A percentile compares a stretch with the other conserved stretches of the same genome.
phyloP scores from a whole-genome alignment of 202 grass and related monocot species.

The Hordeum pubiflorum region DNA sequence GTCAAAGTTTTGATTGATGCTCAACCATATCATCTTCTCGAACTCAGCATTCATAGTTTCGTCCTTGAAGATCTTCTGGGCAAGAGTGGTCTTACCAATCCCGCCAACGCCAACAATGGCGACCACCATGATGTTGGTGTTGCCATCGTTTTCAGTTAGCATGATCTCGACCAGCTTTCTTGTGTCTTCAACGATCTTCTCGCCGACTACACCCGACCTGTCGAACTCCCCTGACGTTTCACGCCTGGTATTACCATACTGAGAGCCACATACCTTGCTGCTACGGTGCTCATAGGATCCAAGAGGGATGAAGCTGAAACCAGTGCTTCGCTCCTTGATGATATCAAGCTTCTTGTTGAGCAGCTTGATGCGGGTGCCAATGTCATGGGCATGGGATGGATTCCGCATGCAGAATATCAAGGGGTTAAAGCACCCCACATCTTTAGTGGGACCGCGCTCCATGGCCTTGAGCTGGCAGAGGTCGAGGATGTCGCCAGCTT shows the following conservation, averaged over 20 bases:
- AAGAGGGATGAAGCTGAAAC: background rate
- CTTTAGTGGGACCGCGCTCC: fast-evolving
- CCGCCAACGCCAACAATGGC: background rate
- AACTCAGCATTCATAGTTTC: background rate
- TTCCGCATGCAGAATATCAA: slow-evolving; percentile 10
- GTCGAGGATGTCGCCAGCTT: background rate
- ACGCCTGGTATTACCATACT: fast-evolving
- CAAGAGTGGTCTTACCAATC: slow-evolving; percentile 17
- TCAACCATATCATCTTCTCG: background rate
- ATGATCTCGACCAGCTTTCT: background rate
- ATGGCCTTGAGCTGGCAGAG: slow-evolving; percentile 5
- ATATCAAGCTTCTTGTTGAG: background rate
- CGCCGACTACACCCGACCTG: background rate
- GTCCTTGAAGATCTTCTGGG: background rate
- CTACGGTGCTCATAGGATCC: background rate
- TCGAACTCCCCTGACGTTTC: background rate
- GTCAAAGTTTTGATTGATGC: background rate
- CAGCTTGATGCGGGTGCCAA: background rate
- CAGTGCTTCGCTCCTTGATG: background rate
- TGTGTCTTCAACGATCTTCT: background rate
- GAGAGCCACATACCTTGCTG: fast-evolving
- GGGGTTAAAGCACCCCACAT: background rate
- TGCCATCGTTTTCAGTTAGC: background rate
- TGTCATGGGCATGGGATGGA: background rate
- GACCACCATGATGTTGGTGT: background rate